Percentiles rank a stretch among this genome's conserved stretches.
phyloP scores from a whole-genome alignment of 2,329 filamentous ascomycete species.

The Rachicladosporium sp. region DNA sequence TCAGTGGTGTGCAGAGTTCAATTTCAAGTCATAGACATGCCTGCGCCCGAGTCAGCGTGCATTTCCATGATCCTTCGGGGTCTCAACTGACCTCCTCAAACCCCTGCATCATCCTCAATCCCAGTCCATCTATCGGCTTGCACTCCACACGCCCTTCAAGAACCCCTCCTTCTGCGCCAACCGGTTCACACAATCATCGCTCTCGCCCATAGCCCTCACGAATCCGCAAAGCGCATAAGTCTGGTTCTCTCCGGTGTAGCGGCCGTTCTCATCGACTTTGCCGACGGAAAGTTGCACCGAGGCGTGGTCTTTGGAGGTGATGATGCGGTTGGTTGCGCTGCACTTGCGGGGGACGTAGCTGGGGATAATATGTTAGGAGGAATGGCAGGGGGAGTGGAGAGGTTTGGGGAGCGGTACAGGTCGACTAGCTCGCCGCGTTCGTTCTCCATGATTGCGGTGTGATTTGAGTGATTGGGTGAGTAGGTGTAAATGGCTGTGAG shows the following conservation, averaged over 20 bases:
- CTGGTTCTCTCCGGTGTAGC: conserved; percentile 93
- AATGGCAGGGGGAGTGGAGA: too few species aligned
- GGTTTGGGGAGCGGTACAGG: conserved; percentile 54
- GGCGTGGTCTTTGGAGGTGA: conserved; percentile 99
- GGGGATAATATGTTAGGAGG: conserved; percentile 5
- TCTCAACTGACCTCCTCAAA: not conserved
- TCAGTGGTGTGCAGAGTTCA: too few species aligned
- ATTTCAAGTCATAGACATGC: too few species aligned
- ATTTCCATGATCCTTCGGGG: too few species aligned
- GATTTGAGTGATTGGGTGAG: not conserved
- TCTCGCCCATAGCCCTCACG: conserved; percentile 95
- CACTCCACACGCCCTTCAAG: conserved; percentile 94
- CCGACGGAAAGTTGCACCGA: conserved; percentile 93
- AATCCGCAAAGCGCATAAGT: conserved; percentile 96
- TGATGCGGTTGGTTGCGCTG: conserved; percentile 98
- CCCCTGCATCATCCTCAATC: conserved; percentile 6
- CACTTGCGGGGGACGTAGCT: conserved; percentile 99
- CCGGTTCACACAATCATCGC: conserved; percentile 91
- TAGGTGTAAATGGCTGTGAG: not conserved
- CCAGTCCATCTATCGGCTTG: conserved; percentile 36
- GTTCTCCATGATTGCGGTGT: conserved; percentile 71
- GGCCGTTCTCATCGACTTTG: conserved; percentile 98
- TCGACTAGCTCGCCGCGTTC: conserved; percentile 99
- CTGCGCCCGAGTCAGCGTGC: too few species aligned
- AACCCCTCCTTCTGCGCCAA: conserved; percentile 91